Percentiles rank a stretch among this genome's conserved stretches.
Conservation (phyloP, 345 rosid genomes). For the Arabidopsis arenosa region DNA sequence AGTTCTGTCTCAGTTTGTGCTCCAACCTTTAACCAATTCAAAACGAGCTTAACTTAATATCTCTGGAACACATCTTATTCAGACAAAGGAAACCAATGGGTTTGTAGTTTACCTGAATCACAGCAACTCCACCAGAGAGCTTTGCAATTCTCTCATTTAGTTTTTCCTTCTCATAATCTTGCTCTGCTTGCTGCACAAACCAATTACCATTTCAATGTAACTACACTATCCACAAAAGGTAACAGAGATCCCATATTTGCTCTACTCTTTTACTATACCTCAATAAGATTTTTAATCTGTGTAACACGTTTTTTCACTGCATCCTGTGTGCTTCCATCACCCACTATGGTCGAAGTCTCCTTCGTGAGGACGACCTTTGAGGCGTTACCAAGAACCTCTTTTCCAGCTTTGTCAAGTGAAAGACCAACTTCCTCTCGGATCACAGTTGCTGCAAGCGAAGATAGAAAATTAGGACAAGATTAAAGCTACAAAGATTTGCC, state of each 20-base stretch:
- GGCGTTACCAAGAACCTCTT: conserved; percentile 89
- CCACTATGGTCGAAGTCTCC: conserved; percentile 88
- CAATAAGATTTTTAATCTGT: conserved; percentile 90
- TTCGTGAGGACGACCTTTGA: conserved; percentile 95
- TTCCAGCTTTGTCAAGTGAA: conserved; percentile 88
- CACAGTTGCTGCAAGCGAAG: conserved; percentile 68
- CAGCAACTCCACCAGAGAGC: conserved; percentile 89
- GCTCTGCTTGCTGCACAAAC: conserved; percentile 74
- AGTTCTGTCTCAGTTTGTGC: conserved; percentile 93
- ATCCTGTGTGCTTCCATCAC: conserved; percentile 98
- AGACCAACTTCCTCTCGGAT: conserved; percentile 96
- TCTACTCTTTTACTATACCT: conserved; percentile 48
- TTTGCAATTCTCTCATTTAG: conserved; percentile 96
- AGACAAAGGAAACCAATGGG: background rate
- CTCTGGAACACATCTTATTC: background rate
- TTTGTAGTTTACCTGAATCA: conserved; percentile 61
- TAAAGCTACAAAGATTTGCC: conserved; percentile 1
- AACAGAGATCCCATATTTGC: conserved; percentile 4
- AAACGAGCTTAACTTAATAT: conserved; percentile 18
- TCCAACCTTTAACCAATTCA: conserved; percentile 60
- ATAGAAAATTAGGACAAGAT: background rate
- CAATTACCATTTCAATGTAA: conserved; percentile 3
- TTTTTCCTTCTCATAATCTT: conserved; percentile 94
- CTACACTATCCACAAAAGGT: background rate
- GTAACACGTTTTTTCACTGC: conserved; percentile 89